Conservation (phyloP, 2,329 filamentous ascomycete genomes). For the Phyllosticta citriasiana region DNA sequence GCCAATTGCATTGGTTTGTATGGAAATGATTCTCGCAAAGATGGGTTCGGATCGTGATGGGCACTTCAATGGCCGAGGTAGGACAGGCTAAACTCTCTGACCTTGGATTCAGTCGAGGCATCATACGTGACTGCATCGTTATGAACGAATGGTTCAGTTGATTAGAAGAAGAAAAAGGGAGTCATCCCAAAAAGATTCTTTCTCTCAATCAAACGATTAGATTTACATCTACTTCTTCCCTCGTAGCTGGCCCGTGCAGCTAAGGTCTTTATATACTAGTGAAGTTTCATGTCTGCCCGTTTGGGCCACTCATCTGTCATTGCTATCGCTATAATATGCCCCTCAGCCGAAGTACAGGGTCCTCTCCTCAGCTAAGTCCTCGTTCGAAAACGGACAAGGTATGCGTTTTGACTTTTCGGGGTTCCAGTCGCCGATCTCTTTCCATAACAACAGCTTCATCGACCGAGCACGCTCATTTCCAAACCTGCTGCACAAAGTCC, state of each 20-base stretch:
- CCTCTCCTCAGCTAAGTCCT: no score
- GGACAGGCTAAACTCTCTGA: not conserved
- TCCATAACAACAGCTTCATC: not conserved
- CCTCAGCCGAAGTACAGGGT: no score
- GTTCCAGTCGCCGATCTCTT: no score
- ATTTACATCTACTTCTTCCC: not conserved
- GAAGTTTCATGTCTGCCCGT: not conserved
- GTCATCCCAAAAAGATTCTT: not conserved
- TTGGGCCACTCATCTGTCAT: no score
- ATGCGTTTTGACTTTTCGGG: no score
- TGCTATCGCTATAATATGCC: no score
- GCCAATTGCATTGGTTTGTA: no score
- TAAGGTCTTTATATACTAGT: not conserved
- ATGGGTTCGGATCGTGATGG: not conserved
- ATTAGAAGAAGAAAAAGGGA: not conserved
- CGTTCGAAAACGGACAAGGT: no score
- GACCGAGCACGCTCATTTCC: conserved; percentile 14
- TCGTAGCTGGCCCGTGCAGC: no score
- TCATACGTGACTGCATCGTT: not conserved
- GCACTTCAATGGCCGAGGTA: not conserved
- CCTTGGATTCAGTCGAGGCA: not conserved
- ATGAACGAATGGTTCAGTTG: not conserved
- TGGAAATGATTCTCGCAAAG: not conserved
- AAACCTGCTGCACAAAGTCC: conserved; percentile 31
- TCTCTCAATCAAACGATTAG: not conserved